phyloP scores from a whole-genome alignment of 495 filamentous ascomycete species.

The Tuber umbilicatum region DNA sequence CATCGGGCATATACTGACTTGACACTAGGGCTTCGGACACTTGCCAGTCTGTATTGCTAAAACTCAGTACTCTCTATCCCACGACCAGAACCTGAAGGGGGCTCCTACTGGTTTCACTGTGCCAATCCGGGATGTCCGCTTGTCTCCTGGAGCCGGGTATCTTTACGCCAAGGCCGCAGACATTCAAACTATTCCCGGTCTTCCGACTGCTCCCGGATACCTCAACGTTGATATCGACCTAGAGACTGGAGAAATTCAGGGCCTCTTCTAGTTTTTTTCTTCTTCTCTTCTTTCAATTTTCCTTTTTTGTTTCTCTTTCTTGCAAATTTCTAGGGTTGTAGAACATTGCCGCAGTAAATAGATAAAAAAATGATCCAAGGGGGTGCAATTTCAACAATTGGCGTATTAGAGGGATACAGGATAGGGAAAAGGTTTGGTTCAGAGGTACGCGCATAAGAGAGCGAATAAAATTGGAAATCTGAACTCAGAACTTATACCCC shows the following conservation, averaged over 20 bases:
- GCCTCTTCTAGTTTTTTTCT: conserved; percentile 62
- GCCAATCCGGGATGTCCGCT: conserved; percentile 84
- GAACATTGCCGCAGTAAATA: neutral
- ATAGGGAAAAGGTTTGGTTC: conserved; percentile 7
- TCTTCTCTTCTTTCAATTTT: conserved; percentile 9
- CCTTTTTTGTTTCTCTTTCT: conserved; percentile 20
- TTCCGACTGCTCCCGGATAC: conserved; percentile 93
- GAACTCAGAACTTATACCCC: neutral
- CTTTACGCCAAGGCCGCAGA: conserved; percentile 92
- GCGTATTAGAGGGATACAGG: conserved; percentile 23
- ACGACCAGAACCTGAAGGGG: conserved; percentile 88
- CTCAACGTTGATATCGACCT: conserved; percentile 85
- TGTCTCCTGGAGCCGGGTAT: conserved; percentile 81
- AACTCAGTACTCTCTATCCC: conserved; percentile 94
- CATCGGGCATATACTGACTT: conserved; percentile 86
- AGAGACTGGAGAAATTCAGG: conserved; percentile 92
- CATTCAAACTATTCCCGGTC: conserved; percentile 94
- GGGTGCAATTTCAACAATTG: conserved; percentile 32
- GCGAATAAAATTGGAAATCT: neutral
- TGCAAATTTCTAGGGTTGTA: conserved; percentile 6
- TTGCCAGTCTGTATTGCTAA: conserved; percentile 3
- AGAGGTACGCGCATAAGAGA: neutral
- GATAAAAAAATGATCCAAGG: neutral
- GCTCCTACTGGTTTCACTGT: conserved; percentile 95
- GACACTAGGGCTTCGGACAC: conserved; percentile 61